Base-by-base conservation (phyloP, 768 basidiomycete genomes). In the Amyloporia xantha region DNA sequence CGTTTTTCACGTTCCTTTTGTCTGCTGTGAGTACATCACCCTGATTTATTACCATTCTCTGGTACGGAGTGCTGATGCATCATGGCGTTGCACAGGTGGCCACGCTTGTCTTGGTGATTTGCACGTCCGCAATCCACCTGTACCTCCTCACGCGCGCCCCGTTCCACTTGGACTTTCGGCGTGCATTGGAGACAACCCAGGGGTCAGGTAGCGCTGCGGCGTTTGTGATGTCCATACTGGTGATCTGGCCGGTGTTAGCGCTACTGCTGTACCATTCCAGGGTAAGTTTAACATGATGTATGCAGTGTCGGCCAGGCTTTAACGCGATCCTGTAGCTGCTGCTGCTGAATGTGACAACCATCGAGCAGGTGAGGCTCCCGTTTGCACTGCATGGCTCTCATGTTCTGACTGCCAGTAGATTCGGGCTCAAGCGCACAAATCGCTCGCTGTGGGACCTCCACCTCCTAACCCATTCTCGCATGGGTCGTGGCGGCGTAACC, bases 381-480 rank as follows among this genome's bases (percentile, higher is more conserved):
- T 17, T 12, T n/a, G 26, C 37, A 30, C 12, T 37, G 28, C 17
- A 38, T 13, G 45, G 42, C 39, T 19, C 21, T 44, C 47, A 49
- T 52, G 43, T 44, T 1, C 19, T 19, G 46, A 42, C 33, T 21
- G 20, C 50, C 39, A 44, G 37, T 61, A 91, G 86, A 91, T 95
- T 56, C 82, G 93, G 50, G 89, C 86, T 55, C 82, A 86, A 66
- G 88, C 89, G 15, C 86, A 91, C 63, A 84, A 81, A 55, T 72
- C 75, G 24, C 68, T 92, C 41, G 71, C 78, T 24, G 75, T 81
- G 20, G 82, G 79, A 2, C 71, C 79, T 1, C 64, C 82, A 2
- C 86, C 88, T 24, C 74, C 85, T 1, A 97, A 95, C 60, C 91
- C 92, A 19, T 97, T 94, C 66, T 84, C 86, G 37, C 86, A 88